Percentiles rank a stretch among this genome's conserved stretches.
phyloP scores from a whole-genome alignment of 495 filamentous ascomycete genomes.

The Neurospora sp. region DNA sequence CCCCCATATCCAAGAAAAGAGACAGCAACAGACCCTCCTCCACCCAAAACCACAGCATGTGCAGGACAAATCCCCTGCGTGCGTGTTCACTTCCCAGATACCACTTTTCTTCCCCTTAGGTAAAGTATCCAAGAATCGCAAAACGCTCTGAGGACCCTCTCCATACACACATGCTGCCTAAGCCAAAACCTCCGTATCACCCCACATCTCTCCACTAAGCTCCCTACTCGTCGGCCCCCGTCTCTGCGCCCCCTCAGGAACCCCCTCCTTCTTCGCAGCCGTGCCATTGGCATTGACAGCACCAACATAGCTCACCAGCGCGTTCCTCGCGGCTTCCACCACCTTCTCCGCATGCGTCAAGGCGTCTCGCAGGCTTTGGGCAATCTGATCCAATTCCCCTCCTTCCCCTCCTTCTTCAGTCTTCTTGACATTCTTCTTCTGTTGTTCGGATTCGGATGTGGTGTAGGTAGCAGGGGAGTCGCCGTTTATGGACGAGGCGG shows the following conservation, averaged over 20 bases:
- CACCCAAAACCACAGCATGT: background rate
- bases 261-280: background rate
- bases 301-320: slow-evolving; percentile 23
- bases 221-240: slow-evolving; percentile 39
- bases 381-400: slow-evolving; percentile 11
- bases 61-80: too few relatives aligned
- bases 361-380: slow-evolving; percentile 22
- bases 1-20: background rate
- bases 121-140: too few relatives aligned
- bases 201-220: slow-evolving; percentile 44
- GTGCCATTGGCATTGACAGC: background rate
- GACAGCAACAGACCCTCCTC: background rate
- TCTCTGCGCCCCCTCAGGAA: slow-evolving; percentile 14
- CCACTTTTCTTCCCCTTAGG: too few relatives aligned
- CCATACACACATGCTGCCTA: background rate
- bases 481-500: slow-evolving; percentile 4
- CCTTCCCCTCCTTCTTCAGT: too few relatives aligned
- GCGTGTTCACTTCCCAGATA: too few relatives aligned
- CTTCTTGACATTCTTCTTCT: background rate
- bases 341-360: slow-evolving; percentile 29
- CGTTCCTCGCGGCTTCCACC: slow-evolving; percentile 25
- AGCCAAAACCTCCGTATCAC: slow-evolving; percentile 30
- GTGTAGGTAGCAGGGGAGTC: background rate
- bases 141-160: too few relatives aligned
- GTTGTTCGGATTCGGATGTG: background rate